A percentile compares a stretch with the other conserved stretches of the same genome.
Evolutionary conservation across 1,284 basidiomycete species (phyloP).

Genomic region (Pascua guehoae): DNA sequence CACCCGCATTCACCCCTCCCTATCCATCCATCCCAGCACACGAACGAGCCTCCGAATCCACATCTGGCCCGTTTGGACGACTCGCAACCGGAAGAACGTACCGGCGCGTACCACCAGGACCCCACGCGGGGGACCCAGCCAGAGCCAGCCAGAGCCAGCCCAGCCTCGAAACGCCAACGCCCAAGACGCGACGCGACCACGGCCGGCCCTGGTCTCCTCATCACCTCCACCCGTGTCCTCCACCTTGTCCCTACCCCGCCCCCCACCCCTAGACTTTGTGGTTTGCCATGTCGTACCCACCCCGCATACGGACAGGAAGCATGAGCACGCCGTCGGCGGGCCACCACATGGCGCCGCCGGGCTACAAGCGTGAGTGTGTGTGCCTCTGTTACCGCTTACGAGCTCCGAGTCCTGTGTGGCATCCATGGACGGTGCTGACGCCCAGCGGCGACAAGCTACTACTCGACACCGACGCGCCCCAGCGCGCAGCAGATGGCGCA

Average conservation of each 20-base stretch:
- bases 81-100: too few species aligned
- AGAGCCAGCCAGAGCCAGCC: too few species aligned
- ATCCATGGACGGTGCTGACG: too few species aligned
- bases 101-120: too few species aligned
- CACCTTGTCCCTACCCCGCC: not conserved
- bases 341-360: constrained; percentile 5
- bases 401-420: not conserved
- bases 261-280: not conserved
- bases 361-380: constrained; percentile 6
- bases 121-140: too few species aligned
- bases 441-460: not conserved
- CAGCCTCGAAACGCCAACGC: too few species aligned
- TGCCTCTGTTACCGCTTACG: not conserved
- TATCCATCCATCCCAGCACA: not conserved
- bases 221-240: not conserved
- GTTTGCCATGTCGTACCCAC: not conserved
- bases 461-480: constrained; percentile 4
- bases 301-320: not conserved
- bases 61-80: too few species aligned
- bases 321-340: too few species aligned
- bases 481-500: constrained; percentile 3
- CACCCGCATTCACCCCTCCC: not conserved
- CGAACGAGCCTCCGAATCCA: too few species aligned
- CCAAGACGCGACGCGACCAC: too few species aligned
- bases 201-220: not conserved